phyloP scores from a whole-genome alignment of 176 grass and related monocot genomes.

The Rhipidocladum racemiflorum region DNA sequence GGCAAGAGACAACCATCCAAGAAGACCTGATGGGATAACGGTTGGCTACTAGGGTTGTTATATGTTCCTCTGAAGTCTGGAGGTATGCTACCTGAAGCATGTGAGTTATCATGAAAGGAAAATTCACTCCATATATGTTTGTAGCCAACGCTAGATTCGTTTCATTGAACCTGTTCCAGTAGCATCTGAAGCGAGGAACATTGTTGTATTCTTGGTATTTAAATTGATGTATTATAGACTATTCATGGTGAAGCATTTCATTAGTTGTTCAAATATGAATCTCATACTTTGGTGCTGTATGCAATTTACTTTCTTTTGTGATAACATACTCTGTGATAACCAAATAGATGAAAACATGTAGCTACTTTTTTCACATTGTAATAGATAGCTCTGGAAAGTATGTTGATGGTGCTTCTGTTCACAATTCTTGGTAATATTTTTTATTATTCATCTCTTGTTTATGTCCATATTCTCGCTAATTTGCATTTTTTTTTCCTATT shows the following conservation, averaged over 20 bases:
- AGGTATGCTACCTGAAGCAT: constrained; percentile 35
- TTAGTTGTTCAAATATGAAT: constrained; percentile 6
- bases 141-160: constrained; percentile 17
- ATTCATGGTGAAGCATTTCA: constrained; percentile 4
- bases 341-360: neutral
- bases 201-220: constrained; percentile 28
- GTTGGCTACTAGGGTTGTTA: constrained; percentile 20
- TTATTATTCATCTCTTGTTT: neutral
- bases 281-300: neutral
- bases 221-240: constrained; percentile 34
- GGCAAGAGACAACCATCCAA: constrained; percentile 53
- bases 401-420: constrained; percentile 7
- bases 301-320: neutral
- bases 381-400: constrained; percentile 12
- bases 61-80: constrained; percentile 25
- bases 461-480: constrained; percentile 6
- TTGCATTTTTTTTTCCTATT: neutral
- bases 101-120: constrained; percentile 32
- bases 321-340: neutral
- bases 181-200: constrained; percentile 23
- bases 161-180: constrained; percentile 18
- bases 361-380: neutral
- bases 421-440: constrained; percentile 22
- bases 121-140: constrained; percentile 18
- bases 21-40: constrained; percentile 49